Percentiles rank a stretch among this genome's conserved stretches.
These are phyloP conservation scores for Polyporus arcularius DNA, from an alignment of 768 basidiomycete genomes.

Conservation along the genomic window DNA sequence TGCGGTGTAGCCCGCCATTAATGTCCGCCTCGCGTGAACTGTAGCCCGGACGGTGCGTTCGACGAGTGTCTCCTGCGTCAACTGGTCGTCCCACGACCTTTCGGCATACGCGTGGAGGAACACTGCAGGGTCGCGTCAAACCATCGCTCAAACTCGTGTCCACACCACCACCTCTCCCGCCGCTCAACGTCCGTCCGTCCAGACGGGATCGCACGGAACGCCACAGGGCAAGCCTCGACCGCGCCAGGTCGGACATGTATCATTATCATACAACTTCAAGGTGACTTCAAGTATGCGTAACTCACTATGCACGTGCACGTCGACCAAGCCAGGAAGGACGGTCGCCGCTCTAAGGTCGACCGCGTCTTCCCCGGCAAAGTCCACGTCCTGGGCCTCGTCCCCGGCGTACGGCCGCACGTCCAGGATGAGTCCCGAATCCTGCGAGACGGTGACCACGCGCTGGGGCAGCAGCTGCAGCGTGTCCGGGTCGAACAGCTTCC, in stretches of 20 bases:
- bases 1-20: conserved; percentile 64
- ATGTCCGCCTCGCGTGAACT: conserved; percentile 55
- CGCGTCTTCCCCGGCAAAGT: conserved; percentile 7
- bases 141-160: neutral
- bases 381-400: conserved; percentile 40
- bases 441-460: conserved; percentile 50
- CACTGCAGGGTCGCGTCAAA: conserved; percentile 36
- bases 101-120: conserved; percentile 64
- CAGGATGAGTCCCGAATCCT: conserved; percentile 48
- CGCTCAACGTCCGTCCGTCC: neutral
- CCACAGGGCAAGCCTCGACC: neutral
- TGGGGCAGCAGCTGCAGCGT: conserved; percentile 42
- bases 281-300: neutral
- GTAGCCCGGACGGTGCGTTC: conserved; percentile 65
- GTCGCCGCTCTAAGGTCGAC: conserved; percentile 48
- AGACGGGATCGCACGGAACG: neutral
- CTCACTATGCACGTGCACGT: conserved; percentile 58
- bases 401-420: conserved; percentile 35
- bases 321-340: conserved; percentile 59
- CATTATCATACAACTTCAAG: too few relatives aligned
- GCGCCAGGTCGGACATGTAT: neutral
- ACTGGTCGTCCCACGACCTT: conserved; percentile 61
- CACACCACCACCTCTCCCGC: neutral
- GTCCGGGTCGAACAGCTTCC: conserved; percentile 53
- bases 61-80: conserved; percentile 55